These are phyloP conservation scores for Zymoseptoria crescenta DNA, from an alignment of 2,329 filamentous ascomycete species.

Conservation along the genomic window DNA sequence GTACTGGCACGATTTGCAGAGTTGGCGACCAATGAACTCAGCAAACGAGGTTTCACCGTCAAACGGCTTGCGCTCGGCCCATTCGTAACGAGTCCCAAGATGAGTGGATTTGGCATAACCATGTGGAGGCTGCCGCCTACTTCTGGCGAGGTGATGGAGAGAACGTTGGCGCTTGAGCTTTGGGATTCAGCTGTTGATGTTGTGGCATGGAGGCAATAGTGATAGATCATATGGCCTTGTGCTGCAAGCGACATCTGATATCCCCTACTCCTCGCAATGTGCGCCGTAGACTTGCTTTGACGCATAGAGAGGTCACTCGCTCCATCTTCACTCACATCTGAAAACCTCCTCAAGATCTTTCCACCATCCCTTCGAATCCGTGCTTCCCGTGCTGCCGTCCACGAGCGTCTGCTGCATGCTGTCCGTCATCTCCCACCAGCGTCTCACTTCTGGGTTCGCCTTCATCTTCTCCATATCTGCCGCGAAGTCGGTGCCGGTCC, in stretches of 20 bases:
- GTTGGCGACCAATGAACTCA: conserved; percentile 25
- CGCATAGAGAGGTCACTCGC: not conserved
- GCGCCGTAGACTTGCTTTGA: not conserved
- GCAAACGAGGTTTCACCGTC: conserved; percentile 27
- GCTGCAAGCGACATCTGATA: not conserved
- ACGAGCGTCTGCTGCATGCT: conserved; percentile 58
- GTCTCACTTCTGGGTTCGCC: conserved; percentile 61
- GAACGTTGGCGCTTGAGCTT: conserved; percentile 25
- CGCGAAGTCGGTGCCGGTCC: conserved; percentile 63
- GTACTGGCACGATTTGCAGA: conserved; percentile 31
- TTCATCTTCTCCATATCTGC: conserved; percentile 71
- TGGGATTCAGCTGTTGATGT: conserved; percentile 32
- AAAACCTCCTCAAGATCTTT: conserved; percentile 63
- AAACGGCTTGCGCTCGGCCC: conserved; percentile 29
- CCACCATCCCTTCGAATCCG: conserved; percentile 56
- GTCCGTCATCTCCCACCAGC: conserved; percentile 79
- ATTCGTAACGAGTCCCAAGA: conserved; percentile 32
- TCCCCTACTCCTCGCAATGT: not conserved
- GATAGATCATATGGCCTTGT: not conserved
- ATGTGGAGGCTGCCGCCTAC: conserved; percentile 29
- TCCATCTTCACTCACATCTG: conserved; percentile 40
- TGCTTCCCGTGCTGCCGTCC: conserved; percentile 51
- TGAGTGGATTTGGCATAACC: conserved; percentile 33
- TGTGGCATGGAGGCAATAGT: conserved; percentile 31
- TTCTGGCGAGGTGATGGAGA: conserved; percentile 23